A percentile compares a stretch with the other conserved stretches of the same genome.
Conservation (phyloP, 371 early-diverging fungal species). For the Apophysomyces ossiformis region DNA sequence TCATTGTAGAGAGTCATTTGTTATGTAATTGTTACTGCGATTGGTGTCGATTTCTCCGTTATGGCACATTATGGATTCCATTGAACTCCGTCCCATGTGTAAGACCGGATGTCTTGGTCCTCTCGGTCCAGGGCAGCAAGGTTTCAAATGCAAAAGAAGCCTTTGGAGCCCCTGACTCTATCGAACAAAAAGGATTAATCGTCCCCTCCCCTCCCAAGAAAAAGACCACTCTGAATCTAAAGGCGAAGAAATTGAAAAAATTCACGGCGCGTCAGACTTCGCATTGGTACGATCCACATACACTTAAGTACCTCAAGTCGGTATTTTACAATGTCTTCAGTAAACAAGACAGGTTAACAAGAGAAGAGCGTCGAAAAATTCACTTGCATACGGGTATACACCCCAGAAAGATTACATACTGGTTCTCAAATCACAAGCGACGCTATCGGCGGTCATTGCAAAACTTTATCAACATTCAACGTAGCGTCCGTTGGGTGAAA, state of each 20-base stretch:
- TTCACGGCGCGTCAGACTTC: background rate
- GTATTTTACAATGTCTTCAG: slow-evolving; percentile 27
- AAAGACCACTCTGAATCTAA: background rate
- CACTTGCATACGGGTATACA: slow-evolving; percentile 36
- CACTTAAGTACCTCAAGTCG: slow-evolving; percentile 19
- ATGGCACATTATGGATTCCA: background rate
- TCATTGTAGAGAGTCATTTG: too few relatives aligned
- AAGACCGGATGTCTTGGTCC: background rate
- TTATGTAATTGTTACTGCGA: background rate
- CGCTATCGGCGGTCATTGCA: slow-evolving; percentile 25
- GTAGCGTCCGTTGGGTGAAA: slow-evolving; percentile 11
- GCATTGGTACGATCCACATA: background rate
- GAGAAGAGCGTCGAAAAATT: slow-evolving; percentile 29
- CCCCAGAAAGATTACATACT: slow-evolving; percentile 50
- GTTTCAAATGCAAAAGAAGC: too few relatives aligned
- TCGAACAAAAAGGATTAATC: too few relatives aligned
- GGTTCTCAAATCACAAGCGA: slow-evolving; percentile 53
- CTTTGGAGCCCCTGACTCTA: too few relatives aligned
- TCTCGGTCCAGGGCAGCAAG: too few relatives aligned
- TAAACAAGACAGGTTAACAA: slow-evolving; percentile 31
- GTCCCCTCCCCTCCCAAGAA: background rate
- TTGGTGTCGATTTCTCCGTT: background rate
- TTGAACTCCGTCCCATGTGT: background rate
- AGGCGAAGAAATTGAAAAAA: background rate
- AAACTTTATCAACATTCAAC: slow-evolving; percentile 17